These are phyloP conservation scores for Paraphaeosphaeria minitans DNA, from an alignment of 2,329 filamentous ascomycete species.

Conservation along the genomic window DNA sequence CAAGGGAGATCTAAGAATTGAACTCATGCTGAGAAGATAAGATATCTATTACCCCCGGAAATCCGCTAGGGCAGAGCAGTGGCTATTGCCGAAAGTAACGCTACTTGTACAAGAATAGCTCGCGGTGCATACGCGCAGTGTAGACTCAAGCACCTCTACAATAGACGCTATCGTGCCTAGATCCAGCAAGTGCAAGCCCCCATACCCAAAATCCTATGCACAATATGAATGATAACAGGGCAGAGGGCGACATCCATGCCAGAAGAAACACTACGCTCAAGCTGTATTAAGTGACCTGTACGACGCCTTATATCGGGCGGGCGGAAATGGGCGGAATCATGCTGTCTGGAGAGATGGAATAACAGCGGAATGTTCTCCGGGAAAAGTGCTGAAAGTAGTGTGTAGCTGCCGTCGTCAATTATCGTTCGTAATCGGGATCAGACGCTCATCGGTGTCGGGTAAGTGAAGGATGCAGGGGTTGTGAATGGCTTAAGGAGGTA, in stretches of 20 bases:
- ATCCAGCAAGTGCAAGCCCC: not conserved
- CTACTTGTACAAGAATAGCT: conserved; percentile 20
- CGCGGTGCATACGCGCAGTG: too few relatives aligned
- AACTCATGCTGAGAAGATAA: not conserved
- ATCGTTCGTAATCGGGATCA: conserved; percentile 8
- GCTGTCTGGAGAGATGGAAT: not conserved
- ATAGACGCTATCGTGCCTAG: too few relatives aligned
- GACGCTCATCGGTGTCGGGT: not conserved
- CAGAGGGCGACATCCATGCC: not conserved
- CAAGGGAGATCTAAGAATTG: not conserved
- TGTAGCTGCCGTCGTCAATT: conserved; percentile 3
- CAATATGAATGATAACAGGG: not conserved
- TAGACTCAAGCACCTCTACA: too few relatives aligned
- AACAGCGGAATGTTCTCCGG: not conserved
- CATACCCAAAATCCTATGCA: conserved; percentile 1
- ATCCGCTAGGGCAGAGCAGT: not conserved
- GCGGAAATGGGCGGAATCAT: not conserved
- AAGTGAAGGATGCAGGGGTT: not conserved
- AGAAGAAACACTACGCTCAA: conserved; percentile 3
- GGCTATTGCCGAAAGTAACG: conserved; percentile 4
- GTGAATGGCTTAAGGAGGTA: not conserved
- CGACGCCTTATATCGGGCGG: not conserved
- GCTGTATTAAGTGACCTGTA: not conserved
- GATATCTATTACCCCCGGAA: conserved; percentile 4
- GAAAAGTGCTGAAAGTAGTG: not conserved